A percentile compares a stretch with the other conserved stretches of the same genome.
These are phyloP conservation scores for Arabidopsis hybrid DNA, from an alignment of 441 rosid genomes.

Conservation along the genomic window DNA sequence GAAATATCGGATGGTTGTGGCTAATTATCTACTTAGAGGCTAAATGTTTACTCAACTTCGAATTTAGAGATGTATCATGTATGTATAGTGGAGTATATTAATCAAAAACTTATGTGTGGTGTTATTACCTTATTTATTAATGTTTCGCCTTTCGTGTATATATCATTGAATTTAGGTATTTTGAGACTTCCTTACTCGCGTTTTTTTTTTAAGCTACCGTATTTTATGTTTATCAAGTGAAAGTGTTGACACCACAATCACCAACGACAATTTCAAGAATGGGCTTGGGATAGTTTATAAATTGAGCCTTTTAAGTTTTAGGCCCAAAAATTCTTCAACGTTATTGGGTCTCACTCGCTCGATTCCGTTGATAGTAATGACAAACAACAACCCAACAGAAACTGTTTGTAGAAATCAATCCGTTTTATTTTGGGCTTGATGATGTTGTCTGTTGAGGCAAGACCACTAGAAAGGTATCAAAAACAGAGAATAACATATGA, in stretches of 20 bases:
- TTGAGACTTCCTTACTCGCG: no score
- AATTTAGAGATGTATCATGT: no score
- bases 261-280: not conserved
- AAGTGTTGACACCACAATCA: not conserved
- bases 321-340: not conserved
- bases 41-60: no score
- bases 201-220: no score
- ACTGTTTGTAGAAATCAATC: not conserved
- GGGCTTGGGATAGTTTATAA: constrained; percentile 1
- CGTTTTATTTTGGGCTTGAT: not conserved
- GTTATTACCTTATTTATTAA: no score
- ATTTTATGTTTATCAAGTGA: no score
- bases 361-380: not conserved
- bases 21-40: no score
- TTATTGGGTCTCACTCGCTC: not conserved
- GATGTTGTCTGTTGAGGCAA: not conserved
- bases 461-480: not conserved
- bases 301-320: not conserved
- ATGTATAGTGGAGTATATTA: no score
- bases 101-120: no score
- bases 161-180: no score
- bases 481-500: not conserved
- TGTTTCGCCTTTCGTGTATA: no score
- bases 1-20: no score
- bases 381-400: not conserved